Conservation (phyloP, 768 basidiomycete species). For the Calocera viscosa region DNA sequence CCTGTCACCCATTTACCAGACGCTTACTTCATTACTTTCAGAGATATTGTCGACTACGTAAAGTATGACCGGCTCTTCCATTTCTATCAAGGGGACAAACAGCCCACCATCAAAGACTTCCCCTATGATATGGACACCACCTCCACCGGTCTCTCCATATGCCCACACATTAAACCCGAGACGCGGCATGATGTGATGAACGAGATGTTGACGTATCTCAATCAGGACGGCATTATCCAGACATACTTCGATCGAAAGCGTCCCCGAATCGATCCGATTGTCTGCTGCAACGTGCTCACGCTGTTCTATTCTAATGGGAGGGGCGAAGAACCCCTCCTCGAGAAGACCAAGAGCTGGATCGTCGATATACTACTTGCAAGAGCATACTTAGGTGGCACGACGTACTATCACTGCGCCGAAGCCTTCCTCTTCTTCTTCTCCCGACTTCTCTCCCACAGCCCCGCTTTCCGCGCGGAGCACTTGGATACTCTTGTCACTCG, state of each 20-base stretch:
- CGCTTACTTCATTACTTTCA: slow-evolving; percentile 22
- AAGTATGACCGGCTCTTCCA: slow-evolving; percentile 39
- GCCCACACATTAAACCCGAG: slow-evolving; percentile 23
- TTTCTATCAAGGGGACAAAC: slow-evolving; percentile 40
- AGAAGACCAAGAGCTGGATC: slow-evolving; percentile 38
- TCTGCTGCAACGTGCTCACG: slow-evolving; percentile 39
- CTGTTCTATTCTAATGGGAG: slow-evolving; percentile 42
- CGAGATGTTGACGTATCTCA: slow-evolving; percentile 42
- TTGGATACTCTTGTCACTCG: slow-evolving; percentile 35
- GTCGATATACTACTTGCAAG: slow-evolving; percentile 39
- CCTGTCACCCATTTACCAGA: slow-evolving; percentile 3
- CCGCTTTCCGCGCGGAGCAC: slow-evolving; percentile 25
- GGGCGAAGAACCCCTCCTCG: slow-evolving; percentile 31
- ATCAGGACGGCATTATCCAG: slow-evolving; percentile 41
- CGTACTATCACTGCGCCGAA: slow-evolving; percentile 43
- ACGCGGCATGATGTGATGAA: slow-evolving; percentile 38
- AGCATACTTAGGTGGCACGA: slow-evolving; percentile 43
- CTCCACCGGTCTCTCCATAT: slow-evolving; percentile 39
- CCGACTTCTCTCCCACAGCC: slow-evolving; percentile 32
- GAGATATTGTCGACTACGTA: slow-evolving; percentile 11
- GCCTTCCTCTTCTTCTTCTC: slow-evolving; percentile 42
- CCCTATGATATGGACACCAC: slow-evolving; percentile 50
- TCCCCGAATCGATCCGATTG: slow-evolving; percentile 33
- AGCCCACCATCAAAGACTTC: slow-evolving; percentile 38
- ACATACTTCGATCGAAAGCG: slow-evolving; percentile 21